Evolutionary conservation across 805 yeast genomes (phyloP), one percentile per base, ranked within the genome.

Genomic region (Ogataea trehalophila): DNA sequence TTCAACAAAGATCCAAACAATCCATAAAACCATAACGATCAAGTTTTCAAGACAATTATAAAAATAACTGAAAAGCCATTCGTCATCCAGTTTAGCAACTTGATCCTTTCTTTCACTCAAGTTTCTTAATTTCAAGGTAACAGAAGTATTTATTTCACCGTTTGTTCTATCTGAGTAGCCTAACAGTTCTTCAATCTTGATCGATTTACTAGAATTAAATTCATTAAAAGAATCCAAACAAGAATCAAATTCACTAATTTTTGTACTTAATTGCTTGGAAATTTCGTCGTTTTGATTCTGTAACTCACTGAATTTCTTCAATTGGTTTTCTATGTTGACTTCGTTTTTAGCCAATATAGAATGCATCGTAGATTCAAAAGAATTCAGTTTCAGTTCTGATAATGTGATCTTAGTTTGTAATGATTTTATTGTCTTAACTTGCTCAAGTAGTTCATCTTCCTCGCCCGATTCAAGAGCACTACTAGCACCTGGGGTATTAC

Each of bases 141-240:
- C 62, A 1, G 89, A 81, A 0, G 92, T 85, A 60, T 81, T 85
- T 45, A 85, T 79, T 57, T 84, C 91, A 50, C 88, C 85, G 48
- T 82, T 77, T 11, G 85, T 75, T 52, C 91, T 69, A 64, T 85
- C 90, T 44, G 85, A 79, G 35, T 74, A 70, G 15, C 83, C 79
- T 41, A 85, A 67, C 46, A 83, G 60, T 43, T 77, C 80, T 56
- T 85, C 90, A 37, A 83, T 58, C 72, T 73, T 46, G 74, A 73
- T 73, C 53, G 63, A 61, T 34, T 60, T 54, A 26, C 40, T 34
- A n/a, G 52, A 54, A 23, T 57, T 61, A 33, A 55, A 51, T 6
- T 46, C 40, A 17, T 60, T 54, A 35, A 55, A 56, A 16, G 45
- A 49, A 8, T 57, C 62, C 15, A 65, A 39, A 11, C 50, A 47